These are phyloP conservation scores for Phalaenopsis hybrid DNA, from an alignment of 116 monocot genomes.

Conservation along the genomic window DNA sequence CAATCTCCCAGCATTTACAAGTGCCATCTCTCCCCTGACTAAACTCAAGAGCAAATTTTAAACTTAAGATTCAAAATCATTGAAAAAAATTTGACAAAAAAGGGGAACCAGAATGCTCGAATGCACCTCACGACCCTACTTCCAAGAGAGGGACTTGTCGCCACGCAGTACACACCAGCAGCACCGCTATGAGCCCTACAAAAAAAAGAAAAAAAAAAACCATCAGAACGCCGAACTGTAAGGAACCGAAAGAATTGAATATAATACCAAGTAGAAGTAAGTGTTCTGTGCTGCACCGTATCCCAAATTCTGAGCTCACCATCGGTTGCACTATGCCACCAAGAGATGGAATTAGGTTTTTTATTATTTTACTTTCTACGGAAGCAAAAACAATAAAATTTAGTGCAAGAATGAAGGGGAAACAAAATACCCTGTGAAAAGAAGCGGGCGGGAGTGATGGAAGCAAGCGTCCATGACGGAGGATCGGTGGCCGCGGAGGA, in stretches of 20 bases:
- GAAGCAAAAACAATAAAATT: neutral
- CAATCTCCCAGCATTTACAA: constrained; percentile 79
- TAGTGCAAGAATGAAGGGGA: neutral
- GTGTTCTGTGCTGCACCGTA: constrained; percentile 49
- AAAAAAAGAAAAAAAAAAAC: neutral
- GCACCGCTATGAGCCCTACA: constrained; percentile 77
- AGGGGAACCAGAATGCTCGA: neutral
- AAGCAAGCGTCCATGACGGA: constrained; percentile 89
- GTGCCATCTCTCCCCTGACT: constrained; percentile 93
- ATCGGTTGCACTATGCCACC: constrained; percentile 44
- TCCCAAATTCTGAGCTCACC: constrained; percentile 91
- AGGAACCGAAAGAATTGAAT: neutral
- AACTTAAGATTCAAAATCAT: neutral
- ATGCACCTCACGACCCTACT: constrained; percentile 60
- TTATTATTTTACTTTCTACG: neutral
- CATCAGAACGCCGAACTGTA: neutral
- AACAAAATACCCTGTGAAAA: constrained; percentile 74
- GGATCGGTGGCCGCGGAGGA: constrained; percentile 76
- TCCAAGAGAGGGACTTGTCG: constrained; percentile 43
- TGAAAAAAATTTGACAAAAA: neutral
- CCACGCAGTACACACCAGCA: constrained; percentile 67
- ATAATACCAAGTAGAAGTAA: constrained; percentile 53
- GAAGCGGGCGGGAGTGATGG: constrained; percentile 56
- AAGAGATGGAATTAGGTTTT: neutral
- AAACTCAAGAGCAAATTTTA: constrained; percentile 8